phyloP scores from a whole-genome alignment of 352 stramenopile genomes.

The Pythium aquatile region DNA sequence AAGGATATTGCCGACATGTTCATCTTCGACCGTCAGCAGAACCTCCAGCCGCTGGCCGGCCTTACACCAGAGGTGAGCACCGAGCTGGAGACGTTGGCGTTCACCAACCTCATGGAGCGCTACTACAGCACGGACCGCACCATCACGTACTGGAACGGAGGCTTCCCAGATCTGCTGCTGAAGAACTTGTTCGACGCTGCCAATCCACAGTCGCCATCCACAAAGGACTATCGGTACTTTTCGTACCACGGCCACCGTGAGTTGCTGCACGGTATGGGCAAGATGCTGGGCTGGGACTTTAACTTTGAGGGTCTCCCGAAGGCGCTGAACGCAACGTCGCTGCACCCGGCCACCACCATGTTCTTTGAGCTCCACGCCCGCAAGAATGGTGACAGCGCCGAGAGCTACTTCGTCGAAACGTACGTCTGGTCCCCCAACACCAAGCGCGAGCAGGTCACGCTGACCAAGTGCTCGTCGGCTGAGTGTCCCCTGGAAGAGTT shows the following conservation, averaged over 20 bases:
- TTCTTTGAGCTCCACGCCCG: conserved; percentile 74
- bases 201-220: conserved; percentile 44
- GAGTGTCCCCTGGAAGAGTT: conserved; percentile 81
- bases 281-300: conserved; percentile 81
- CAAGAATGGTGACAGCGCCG: conserved; percentile 24
- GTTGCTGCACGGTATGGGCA: conserved; percentile 69
- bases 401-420: conserved; percentile 68
- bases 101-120: conserved; percentile 83
- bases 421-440: conserved; percentile 78
- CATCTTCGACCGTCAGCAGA: conserved; percentile 72
- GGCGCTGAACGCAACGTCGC: conserved; percentile 61
- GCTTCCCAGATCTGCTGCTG: conserved; percentile 67
- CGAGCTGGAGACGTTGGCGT: conserved; percentile 65
- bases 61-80: conserved; percentile 52
- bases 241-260: conserved; percentile 85
- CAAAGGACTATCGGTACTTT: conserved; percentile 65
- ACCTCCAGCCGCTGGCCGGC: conserved; percentile 46
- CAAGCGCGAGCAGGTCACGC: conserved; percentile 58
- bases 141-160: conserved; percentile 84
- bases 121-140: conserved; percentile 79
- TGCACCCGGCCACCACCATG: conserved; percentile 77
- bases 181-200: conserved; percentile 56
- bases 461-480: conserved; percentile 72
- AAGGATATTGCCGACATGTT: conserved; percentile 87
- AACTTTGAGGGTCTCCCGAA: conserved; percentile 61